Percentiles rank a stretch among this genome's conserved stretches.
Evolutionary conservation across 768 basidiomycete genomes (phyloP).

Genomic region (Chlorophyllum brunneum): DNA sequence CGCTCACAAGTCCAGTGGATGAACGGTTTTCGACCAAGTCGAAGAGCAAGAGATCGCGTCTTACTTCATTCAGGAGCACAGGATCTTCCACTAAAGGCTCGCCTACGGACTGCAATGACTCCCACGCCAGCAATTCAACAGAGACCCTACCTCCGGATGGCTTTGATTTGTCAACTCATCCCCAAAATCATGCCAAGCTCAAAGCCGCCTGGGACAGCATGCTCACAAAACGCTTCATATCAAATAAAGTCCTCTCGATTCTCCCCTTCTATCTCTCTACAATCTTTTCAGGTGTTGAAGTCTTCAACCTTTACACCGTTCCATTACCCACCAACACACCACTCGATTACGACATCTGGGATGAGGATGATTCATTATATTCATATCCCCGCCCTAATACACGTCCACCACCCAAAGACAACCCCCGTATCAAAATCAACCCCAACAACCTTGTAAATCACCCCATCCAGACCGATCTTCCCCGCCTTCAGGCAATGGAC

Average conservation of each 20-base stretch:
- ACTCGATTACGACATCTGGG: slow-evolving; percentile 15
- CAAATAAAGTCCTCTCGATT: slow-evolving; percentile 49
- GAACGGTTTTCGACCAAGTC: slow-evolving; percentile 14
- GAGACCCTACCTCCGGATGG: neutral
- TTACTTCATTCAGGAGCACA: slow-evolving; percentile 2
- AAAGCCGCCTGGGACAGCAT: slow-evolving; percentile 66
- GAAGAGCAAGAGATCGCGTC: slow-evolving; percentile 16
- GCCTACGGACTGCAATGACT: neutral
- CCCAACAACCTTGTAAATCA: slow-evolving; percentile 2
- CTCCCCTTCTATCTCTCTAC: slow-evolving; percentile 66
- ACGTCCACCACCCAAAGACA: neutral
- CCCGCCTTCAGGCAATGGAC: slow-evolving; percentile 11
- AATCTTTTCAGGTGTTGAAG: slow-evolving; percentile 50
- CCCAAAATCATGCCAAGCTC: slow-evolving; percentile 60
- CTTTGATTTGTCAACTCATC: slow-evolving; percentile 26
- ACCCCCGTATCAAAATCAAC: neutral
- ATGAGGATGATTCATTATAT: slow-evolving; percentile 15
- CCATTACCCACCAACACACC: slow-evolving; percentile 50
- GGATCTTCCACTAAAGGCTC: neutral
- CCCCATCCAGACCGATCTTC: slow-evolving; percentile 6
- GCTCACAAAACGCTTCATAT: slow-evolving; percentile 55
- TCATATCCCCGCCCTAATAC: neutral
- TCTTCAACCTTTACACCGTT: slow-evolving; percentile 44
- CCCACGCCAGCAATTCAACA: neutral
- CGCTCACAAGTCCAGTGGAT: neutral